Base-by-base conservation (phyloP, 495 filamentous ascomycete species). In the Opeltia flavorubescens region DNA sequence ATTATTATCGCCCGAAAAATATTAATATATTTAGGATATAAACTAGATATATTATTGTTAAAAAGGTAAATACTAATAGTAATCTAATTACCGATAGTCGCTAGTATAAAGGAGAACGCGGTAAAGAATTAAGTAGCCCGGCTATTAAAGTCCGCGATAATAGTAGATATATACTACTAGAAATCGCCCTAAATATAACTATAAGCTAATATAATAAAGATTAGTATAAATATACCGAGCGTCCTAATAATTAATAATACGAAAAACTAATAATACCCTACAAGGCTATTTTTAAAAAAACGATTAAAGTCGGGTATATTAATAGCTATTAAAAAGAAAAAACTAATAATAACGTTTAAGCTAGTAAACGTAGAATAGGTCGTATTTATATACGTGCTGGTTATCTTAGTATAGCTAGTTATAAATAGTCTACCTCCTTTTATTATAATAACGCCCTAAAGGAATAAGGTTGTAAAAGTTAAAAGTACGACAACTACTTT, bases 271-370 rank as follows among this genome's bases (percentile, higher is more conserved):
- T 76, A 59, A 50, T 69, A 71, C 50, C 77, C 72, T 26, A 71
- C 71, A 21, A 68, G 66, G 26, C 63, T 55, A 2, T 62, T 62
- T 43, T 60, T 66, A 7, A 75, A 70, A 58, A 78, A 81, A 0
- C 77, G 67, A 13, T 69, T 71, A 62, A 81, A 81, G 60, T 82
- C 78, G 15, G 72, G 69, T 49, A 75, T 75, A 60, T 76, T 74
- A 15, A 66, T 62, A 25, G 66, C 67, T 27, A 76, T 60, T 0
- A 63, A 62, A 36, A 56, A 60, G 51, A 67, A 69, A 1, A 68
- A 59, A 1, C 66, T 64, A 24, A 67, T 68, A 39, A 68, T 66
- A 27, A 59, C 66, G 50, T 68, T 66, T 12, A 68, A 52, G 12
- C 66, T 64, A 11, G 66, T 68, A 47, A 68, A 39, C 11, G 53